Percentiles rank a stretch among this genome's conserved stretches.
phyloP scores from a whole-genome alignment of 129 eudicot genomes.

The Ambrosia trifida region DNA sequence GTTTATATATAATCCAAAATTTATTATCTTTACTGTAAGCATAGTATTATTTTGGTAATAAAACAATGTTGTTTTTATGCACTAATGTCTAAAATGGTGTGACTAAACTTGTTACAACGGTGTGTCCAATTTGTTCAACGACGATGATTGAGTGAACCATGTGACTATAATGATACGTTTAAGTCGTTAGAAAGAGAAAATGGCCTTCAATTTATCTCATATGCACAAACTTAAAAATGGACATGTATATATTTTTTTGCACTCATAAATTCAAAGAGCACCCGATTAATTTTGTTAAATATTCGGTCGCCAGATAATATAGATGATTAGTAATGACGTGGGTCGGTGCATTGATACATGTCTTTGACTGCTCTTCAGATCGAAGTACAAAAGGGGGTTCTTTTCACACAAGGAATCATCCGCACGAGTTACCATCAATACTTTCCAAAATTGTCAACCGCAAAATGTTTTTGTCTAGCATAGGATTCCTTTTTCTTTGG shows the following conservation, averaged over 20 bases:
- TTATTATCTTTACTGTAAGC: too few relatives aligned
- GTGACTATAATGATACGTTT: too few relatives aligned
- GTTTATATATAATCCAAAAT: too few relatives aligned
- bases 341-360: background rate
- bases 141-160: too few relatives aligned
- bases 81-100: too few relatives aligned
- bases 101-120: too few relatives aligned
- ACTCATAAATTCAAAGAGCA: background rate
- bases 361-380: background rate
- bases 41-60: too few relatives aligned
- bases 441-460: slow-evolving; percentile 25
- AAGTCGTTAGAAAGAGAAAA: too few relatives aligned
- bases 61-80: too few relatives aligned
- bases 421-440: slow-evolving; percentile 17
- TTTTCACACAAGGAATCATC: slow-evolving; percentile 17
- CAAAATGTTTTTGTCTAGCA: background rate
- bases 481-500: slow-evolving; percentile 17
- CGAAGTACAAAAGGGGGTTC: slow-evolving; percentile 5
- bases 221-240: background rate
- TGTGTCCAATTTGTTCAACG: too few relatives aligned
- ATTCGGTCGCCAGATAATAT: background rate
- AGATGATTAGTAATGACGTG: background rate
- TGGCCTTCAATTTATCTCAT: too few relatives aligned
- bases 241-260: background rate
- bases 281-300: background rate